Percentiles rank a stretch among this genome's conserved stretches.
Evolutionary conservation across 2,329 filamentous ascomycete genomes (phyloP).

Genomic region (Trichoderma endophyticum): DNA sequence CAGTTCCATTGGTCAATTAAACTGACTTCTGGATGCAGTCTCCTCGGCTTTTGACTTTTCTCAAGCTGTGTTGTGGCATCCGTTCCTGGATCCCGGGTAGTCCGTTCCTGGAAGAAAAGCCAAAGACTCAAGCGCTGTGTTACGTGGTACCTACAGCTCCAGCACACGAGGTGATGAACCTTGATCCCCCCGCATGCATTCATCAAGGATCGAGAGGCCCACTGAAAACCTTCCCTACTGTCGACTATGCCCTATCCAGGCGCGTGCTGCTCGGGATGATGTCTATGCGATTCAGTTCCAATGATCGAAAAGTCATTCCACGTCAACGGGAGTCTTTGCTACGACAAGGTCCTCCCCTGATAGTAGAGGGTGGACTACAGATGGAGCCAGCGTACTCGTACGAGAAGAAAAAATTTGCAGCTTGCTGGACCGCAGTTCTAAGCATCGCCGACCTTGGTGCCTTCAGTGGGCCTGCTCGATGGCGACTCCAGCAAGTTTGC

Average conservation of each 20-base stretch:
- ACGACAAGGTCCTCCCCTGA: not conserved
- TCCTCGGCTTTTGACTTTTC: not conserved
- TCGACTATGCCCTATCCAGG: conserved; percentile 8
- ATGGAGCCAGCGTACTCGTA: conserved; percentile 2
- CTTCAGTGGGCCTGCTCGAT: conserved; percentile 1
- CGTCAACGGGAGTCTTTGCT: not conserved
- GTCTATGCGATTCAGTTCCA: not conserved
- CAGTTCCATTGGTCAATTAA: not conserved
- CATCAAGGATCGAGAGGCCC: conserved; percentile 9
- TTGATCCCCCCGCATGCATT: conserved; percentile 4
- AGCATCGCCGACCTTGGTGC: not conserved
- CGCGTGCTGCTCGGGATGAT: not conserved
- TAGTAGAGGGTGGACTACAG: not conserved
- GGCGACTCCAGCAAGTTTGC: not conserved
- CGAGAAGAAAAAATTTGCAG: not conserved
- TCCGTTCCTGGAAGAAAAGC: not conserved
- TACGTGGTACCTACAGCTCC: not conserved
- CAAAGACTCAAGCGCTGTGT: not conserved
- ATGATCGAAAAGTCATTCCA: not conserved
- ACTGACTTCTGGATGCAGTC: not conserved
- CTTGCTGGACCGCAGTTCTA: not conserved
- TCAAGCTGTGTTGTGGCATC: not conserved
- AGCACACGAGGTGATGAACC: not conserved
- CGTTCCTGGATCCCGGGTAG: conserved; percentile 17
- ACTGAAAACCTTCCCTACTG: not conserved